Conservation (phyloP, 768 basidiomycete species). For the Pleurotus eryngii region DNA sequence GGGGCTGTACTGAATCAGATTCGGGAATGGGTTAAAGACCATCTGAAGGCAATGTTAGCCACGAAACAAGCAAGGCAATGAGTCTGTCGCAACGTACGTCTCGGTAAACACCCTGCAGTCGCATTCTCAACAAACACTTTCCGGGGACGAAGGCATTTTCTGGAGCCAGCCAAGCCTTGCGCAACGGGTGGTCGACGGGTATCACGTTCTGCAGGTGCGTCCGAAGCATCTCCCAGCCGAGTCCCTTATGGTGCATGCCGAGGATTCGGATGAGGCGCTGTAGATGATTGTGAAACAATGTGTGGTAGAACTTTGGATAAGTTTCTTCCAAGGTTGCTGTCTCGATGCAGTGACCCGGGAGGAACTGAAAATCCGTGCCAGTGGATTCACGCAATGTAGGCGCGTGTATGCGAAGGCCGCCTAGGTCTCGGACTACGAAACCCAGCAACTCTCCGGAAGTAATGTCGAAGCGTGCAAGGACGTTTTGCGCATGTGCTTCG, state of each 20-base stretch:
- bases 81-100: conserved; percentile 35
- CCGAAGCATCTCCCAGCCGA: conserved; percentile 49
- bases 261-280: conserved; percentile 55
- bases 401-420: conserved; percentile 54
- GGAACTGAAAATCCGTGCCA: conserved; percentile 47
- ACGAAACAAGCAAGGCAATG: neutral
- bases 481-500: conserved; percentile 61
- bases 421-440: conserved; percentile 56
- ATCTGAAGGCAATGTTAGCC: conserved; percentile 29
- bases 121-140: conserved; percentile 59
- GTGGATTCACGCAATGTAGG: conserved; percentile 44
- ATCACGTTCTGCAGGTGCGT: conserved; percentile 41
- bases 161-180: conserved; percentile 44
- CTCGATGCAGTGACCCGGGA: conserved; percentile 50
- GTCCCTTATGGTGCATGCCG: conserved; percentile 47
- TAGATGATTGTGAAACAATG: conserved; percentile 56
- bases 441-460: conserved; percentile 40
- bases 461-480: conserved; percentile 43
- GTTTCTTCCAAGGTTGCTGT: conserved; percentile 46
- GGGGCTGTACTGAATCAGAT: conserved; percentile 49
- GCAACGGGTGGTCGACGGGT: conserved; percentile 41
- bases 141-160: conserved; percentile 39
- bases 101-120: conserved; percentile 51
- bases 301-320: conserved; percentile 58
- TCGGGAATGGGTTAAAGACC: conserved; percentile 50